Evolutionary conservation across 371 early-diverging fungal species (phyloP).

Genomic region (Mucor piriformis): DNA sequence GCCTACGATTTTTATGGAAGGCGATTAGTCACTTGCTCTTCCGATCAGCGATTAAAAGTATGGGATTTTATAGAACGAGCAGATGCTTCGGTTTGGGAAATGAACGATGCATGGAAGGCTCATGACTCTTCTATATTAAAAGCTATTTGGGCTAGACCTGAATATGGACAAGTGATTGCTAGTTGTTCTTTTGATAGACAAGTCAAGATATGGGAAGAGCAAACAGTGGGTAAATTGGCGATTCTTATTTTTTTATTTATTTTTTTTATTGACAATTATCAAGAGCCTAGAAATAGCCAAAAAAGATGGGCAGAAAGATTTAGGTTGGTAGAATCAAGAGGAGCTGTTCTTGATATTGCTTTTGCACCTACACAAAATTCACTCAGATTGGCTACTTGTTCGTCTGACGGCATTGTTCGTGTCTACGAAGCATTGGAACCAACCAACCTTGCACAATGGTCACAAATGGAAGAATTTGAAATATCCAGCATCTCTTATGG

Average conservation of each 20-base stretch:
- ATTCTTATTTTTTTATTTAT: not conserved
- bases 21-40: slow-evolving; percentile 85
- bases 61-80: slow-evolving; percentile 77
- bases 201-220: slow-evolving; percentile 92
- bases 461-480: slow-evolving; percentile 74
- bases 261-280: not conserved
- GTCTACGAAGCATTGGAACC: slow-evolving; percentile 91
- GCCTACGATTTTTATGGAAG: slow-evolving; percentile 93
- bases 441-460: slow-evolving; percentile 81
- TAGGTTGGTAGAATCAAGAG: slow-evolving; percentile 71
- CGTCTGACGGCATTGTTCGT: slow-evolving; percentile 86
- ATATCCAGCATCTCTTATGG: slow-evolving; percentile 20
- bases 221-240: slow-evolving; percentile 60
- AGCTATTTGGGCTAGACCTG: slow-evolving; percentile 92
- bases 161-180: slow-evolving; percentile 91
- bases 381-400: slow-evolving; percentile 79
- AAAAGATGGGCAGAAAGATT: slow-evolving; percentile 72
- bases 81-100: slow-evolving; percentile 74
- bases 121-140: slow-evolving; percentile 88
- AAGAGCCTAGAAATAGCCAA: slow-evolving; percentile 69
- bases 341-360: slow-evolving; percentile 83
- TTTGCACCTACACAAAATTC: slow-evolving; percentile 86
- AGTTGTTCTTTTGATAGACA: slow-evolving; percentile 91
- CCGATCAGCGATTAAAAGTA: slow-evolving; percentile 91
- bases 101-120: slow-evolving; percentile 89